Base-by-base conservation (phyloP, 2,329 filamentous ascomycete species). In the Penicillium sp. region DNA sequence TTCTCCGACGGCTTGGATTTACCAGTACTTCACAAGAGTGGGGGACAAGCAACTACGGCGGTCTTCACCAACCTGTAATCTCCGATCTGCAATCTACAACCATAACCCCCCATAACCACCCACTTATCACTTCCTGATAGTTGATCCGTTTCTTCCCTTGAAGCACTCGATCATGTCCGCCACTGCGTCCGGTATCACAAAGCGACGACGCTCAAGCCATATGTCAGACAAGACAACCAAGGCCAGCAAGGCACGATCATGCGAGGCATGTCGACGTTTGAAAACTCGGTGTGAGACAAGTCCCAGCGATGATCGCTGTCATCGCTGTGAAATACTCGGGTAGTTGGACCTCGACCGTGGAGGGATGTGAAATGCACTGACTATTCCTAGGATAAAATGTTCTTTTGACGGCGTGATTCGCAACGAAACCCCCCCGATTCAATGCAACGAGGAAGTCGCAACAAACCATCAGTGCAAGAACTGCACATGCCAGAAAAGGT, bases 281-380 rank as follows among this genome's bases (percentile, higher is more conserved):
- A 51, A 53, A 36, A 53, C 50, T 33, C 39, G 50, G 31, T 53
- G 50, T 30, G 50, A 53, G 32, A 27, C 43, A 9, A 20, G 34
- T 19, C 26, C 32, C 2, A 38, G 38, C 4, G 39, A 33, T 13
- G 34, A 39, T 21, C 29, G 19, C 31, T 50, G 47, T n/a, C 47
- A 50, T 40, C 45, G 47, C 6, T 50, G 47, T n/a, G 37, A 39
- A 16, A 37, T 39, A 30, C 41, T 50, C 13, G 35, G 39, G 39
- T 39, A 38, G 27, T 17, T 9, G 11, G 11, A 17, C 11, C 11
- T 10, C 15, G 2, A 6, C 8, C 8, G 11, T n/a, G 5, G 9
- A 4, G 7, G 8, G 5, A 30, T 20, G 14, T 30, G 11, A 16
- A 15, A 16, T 18, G 13, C 15, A 23, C n/a, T 18, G 1, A 9